Percentiles rank a stretch among this genome's conserved stretches.
Evolutionary conservation across 2,329 filamentous ascomycete genomes (phyloP).

Genomic region (Aspergillus sp.): DNA sequence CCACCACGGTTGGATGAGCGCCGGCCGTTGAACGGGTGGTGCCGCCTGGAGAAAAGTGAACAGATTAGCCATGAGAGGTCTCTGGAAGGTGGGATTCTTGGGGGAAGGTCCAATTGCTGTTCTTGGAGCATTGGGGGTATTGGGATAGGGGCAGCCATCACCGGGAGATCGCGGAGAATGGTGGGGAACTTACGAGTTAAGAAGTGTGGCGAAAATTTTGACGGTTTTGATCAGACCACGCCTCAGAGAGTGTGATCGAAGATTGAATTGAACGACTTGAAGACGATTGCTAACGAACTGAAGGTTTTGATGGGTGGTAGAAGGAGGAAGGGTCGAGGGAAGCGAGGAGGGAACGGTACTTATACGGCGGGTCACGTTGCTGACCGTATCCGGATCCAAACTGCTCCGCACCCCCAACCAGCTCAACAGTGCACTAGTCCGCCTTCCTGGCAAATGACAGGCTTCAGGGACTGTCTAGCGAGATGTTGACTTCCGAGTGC

Average conservation of each 20-base stretch:
- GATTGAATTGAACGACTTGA: conserved; percentile 40
- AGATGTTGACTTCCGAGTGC: neutral
- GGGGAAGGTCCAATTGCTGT: conserved; percentile 7
- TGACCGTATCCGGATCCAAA: neutral
- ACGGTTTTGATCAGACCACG: conserved; percentile 65
- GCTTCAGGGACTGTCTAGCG: neutral
- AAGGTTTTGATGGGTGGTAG: conserved; percentile 16
- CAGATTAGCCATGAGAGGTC: conserved; percentile 8
- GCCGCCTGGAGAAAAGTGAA: conserved; percentile 59
- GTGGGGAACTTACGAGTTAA: conserved; percentile 76
- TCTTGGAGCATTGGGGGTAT: neutral
- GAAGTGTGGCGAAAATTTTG: conserved; percentile 98
- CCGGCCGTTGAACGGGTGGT: conserved; percentile 96
- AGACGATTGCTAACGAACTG: conserved; percentile 22
- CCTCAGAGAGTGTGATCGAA: conserved; percentile 51
- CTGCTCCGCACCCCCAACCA: conserved; percentile 10
- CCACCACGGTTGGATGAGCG: conserved; percentile 86
- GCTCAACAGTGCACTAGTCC: neutral
- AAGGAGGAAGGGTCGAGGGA: conserved; percentile 7
- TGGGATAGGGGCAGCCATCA: neutral
- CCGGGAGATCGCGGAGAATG: neutral
- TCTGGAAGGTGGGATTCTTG: neutral
- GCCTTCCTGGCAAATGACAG: neutral
- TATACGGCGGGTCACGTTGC: conserved; percentile 14
- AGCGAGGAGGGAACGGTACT: conserved; percentile 6